Conservation (phyloP, 1,284 basidiomycete species). For the Ceratobasidium sp. region DNA sequence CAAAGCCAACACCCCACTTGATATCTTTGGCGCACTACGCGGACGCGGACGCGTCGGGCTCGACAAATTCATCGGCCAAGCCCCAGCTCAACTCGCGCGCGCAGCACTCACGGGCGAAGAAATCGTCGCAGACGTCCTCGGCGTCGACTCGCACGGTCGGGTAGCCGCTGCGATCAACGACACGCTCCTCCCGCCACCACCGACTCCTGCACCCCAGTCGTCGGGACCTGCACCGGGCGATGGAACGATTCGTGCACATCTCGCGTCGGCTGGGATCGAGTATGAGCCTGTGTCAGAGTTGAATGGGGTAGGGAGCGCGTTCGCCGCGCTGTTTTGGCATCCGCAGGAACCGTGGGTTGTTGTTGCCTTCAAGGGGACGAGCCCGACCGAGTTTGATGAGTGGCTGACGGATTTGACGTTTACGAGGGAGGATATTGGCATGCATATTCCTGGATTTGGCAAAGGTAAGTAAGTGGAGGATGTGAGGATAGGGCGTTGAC, state of each 20-base stretch:
- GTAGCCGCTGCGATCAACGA: background rate
- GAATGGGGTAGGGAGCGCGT: conserved; percentile 29
- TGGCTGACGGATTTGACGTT: conserved; percentile 52
- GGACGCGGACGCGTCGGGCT: conserved; percentile 24
- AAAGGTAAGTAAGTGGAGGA: conserved; percentile 42
- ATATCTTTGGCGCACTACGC: conserved; percentile 27
- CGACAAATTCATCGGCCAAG: conserved; percentile 28
- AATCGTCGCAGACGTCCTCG: conserved; percentile 4
- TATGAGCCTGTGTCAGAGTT: conserved; percentile 34
- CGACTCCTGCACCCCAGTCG: background rate
- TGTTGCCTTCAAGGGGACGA: conserved; percentile 48
- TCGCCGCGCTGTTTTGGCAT: conserved; percentile 44
- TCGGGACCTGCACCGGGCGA: conserved; percentile 10
- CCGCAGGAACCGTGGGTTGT: conserved; percentile 43
- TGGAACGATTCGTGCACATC: conserved; percentile 21
- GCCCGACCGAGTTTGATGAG: conserved; percentile 52
- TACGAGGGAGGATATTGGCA: conserved; percentile 44
- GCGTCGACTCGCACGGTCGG: conserved; percentile 1
- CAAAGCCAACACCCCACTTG: conserved; percentile 20
- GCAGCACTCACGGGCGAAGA: conserved; percentile 35
- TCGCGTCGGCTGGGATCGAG: conserved; percentile 29
- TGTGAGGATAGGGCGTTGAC: background rate
- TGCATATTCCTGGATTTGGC: conserved; percentile 49
- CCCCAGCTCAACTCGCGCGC: conserved; percentile 15
- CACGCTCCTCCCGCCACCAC: background rate